phyloP scores from a whole-genome alignment of 257 asterid genomes.

The Solanum lignicaule region DNA sequence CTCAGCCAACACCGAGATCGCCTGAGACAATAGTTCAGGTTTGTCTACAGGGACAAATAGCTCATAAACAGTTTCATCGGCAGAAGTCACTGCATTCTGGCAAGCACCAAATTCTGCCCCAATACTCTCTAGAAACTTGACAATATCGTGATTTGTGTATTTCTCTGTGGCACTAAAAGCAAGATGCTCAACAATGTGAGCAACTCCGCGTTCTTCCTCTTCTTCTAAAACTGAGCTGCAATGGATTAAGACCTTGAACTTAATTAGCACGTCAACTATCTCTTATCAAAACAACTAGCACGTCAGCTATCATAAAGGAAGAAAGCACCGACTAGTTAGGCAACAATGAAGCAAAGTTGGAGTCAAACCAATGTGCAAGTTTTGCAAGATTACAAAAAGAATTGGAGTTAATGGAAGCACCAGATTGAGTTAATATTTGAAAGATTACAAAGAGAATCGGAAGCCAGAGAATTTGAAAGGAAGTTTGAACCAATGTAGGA shows the following conservation, averaged over 20 bases:
- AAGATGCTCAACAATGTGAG: constrained; percentile 94
- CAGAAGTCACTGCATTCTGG: constrained; percentile 83
- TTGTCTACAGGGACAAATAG: constrained; percentile 91
- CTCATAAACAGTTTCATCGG: constrained; percentile 93
- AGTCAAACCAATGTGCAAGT: neutral
- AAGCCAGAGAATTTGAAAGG: neutral
- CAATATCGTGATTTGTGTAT: constrained; percentile 80
- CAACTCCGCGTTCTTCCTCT: constrained; percentile 97
- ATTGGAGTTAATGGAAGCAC: neutral
- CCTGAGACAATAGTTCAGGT: constrained; percentile 81
- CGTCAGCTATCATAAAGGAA: neutral
- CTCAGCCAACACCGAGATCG: constrained; percentile 80
- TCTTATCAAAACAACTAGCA: neutral
- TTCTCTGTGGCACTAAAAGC: constrained; percentile 93
- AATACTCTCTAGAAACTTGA: constrained; percentile 86
- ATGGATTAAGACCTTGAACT: constrained; percentile 28
- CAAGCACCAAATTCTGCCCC: constrained; percentile 98
- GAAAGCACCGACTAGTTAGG: neutral
- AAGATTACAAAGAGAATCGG: neutral
- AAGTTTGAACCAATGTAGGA: neutral
- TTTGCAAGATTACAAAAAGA: neutral
- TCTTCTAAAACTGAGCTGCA: constrained; percentile 98
- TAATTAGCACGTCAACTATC: constrained; percentile 8
- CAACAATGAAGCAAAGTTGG: neutral
- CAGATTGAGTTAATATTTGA: neutral